Evolutionary conservation across 345 rosid genomes (phyloP).

Genomic region (Linum usitatissimum): DNA sequence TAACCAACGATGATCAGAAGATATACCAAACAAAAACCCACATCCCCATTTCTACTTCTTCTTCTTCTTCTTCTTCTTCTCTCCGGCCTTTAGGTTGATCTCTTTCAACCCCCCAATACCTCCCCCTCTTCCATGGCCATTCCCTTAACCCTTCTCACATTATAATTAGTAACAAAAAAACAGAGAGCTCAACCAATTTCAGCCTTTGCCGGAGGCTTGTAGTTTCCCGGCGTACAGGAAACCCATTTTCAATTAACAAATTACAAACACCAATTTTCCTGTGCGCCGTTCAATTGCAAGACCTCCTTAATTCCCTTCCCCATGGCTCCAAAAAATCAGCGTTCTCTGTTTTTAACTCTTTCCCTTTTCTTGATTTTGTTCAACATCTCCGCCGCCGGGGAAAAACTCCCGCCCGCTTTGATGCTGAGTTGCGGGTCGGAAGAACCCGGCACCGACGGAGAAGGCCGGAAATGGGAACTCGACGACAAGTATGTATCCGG

Average conservation of each 20-base stretch:
- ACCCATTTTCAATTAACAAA: background rate
- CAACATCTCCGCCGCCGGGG: slow-evolving; percentile 9
- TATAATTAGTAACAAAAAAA: background rate
- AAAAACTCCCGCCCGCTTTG: slow-evolving; percentile 11
- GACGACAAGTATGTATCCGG: slow-evolving; percentile 40
- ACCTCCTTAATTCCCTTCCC: background rate
- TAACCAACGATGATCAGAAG: background rate
- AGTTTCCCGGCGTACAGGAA: slow-evolving; percentile 18
- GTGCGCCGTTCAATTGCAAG: slow-evolving; percentile 8
- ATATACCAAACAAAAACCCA: slow-evolving; percentile 1
- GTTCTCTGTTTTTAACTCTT: slow-evolving; percentile 17
- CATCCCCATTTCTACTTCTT: background rate
- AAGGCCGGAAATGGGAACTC: slow-evolving; percentile 52
- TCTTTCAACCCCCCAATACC: background rate
- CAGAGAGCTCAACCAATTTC: background rate
- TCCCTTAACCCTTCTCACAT: background rate
- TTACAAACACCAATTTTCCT: slow-evolving; percentile 8
- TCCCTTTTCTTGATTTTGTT: slow-evolving; percentile 18
- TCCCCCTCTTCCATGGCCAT: background rate
- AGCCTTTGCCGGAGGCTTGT: slow-evolving; percentile 6
- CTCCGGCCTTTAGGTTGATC: background rate
- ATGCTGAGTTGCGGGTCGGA: slow-evolving; percentile 45
- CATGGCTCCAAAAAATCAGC: slow-evolving; percentile 24
- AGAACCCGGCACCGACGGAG: slow-evolving; percentile 34
- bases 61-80: background rate